These are phyloP conservation scores for Sechiopsis laciniata DNA, from an alignment of 306 rosid genomes.

Conservation along the genomic window DNA sequence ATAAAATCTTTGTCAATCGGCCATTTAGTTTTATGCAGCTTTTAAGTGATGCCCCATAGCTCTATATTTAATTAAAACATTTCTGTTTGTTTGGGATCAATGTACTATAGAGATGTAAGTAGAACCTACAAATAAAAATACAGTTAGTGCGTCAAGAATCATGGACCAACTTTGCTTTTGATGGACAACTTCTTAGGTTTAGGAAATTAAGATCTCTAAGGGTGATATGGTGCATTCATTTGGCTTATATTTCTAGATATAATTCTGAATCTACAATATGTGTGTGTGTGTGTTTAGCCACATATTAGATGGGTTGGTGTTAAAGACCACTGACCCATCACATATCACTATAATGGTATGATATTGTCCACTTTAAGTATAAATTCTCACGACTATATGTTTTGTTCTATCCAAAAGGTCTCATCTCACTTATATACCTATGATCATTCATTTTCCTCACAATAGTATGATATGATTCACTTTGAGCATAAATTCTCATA, in stretches of 20 bases:
- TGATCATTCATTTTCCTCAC: too few relatives aligned
- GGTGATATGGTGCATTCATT: background rate
- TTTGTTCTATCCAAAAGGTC: too few relatives aligned
- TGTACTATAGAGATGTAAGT: background rate
- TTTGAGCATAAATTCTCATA: too few relatives aligned
- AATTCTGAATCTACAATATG: background rate
- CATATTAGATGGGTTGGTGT: background rate
- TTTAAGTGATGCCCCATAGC: background rate
- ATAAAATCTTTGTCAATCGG: background rate
- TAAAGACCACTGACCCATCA: too few relatives aligned
- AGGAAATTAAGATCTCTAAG: background rate
- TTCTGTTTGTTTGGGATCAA: background rate
- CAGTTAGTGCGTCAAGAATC: background rate
- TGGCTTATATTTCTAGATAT: background rate
- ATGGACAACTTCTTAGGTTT: background rate
- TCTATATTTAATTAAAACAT: background rate
- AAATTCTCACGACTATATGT: too few relatives aligned
- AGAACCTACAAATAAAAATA: background rate
- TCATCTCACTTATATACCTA: too few relatives aligned
- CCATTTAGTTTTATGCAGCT: conserved; percentile 8
- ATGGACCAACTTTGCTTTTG: background rate
- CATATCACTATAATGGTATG: too few relatives aligned
- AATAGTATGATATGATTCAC: too few relatives aligned
- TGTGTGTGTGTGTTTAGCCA: background rate
- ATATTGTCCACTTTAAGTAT: too few relatives aligned